Conservation (phyloP, 805 yeast species). For the Zygosaccharomyces kombuchaensis region DNA sequence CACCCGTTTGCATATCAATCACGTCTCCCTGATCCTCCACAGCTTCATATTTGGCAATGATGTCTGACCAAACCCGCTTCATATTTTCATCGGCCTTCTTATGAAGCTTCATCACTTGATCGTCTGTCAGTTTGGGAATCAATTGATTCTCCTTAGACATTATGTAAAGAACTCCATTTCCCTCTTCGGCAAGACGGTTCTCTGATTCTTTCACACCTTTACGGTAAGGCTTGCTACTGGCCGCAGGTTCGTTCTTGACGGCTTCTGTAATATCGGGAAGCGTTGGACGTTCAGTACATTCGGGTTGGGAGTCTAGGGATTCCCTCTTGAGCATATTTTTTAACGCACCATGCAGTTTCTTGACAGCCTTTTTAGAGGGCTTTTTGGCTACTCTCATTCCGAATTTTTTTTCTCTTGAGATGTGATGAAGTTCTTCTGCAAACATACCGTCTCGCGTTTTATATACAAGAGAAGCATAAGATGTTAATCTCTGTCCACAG, state of each 20-base stretch:
- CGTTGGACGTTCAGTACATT: background rate
- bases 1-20: conserved; percentile 61
- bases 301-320: background rate
- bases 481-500: conserved; percentile 24
- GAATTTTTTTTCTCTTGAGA: background rate
- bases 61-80: conserved; percentile 45
- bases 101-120: conserved; percentile 33
- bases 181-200: background rate
- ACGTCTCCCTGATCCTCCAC: conserved; percentile 56
- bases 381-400: conserved; percentile 14
- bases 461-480: background rate
- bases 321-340: conserved; percentile 18
- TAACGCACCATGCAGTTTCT: conserved; percentile 22
- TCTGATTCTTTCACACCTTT: background rate
- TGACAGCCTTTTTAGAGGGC: conserved; percentile 13
- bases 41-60: conserved; percentile 50
- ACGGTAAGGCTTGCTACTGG: background rate
- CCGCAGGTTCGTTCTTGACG: background rate
- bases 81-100: conserved; percentile 35
- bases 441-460: conserved; percentile 2
- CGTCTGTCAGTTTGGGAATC: conserved; percentile 33
- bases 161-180: conserved; percentile 25
- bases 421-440: background rate
- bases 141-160: conserved; percentile 31
- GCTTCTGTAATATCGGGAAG: conserved; percentile 8